These are phyloP conservation scores for Parmelia sp. DNA, from an alignment of 495 filamentous ascomycete species.

Conservation along the genomic window DNA sequence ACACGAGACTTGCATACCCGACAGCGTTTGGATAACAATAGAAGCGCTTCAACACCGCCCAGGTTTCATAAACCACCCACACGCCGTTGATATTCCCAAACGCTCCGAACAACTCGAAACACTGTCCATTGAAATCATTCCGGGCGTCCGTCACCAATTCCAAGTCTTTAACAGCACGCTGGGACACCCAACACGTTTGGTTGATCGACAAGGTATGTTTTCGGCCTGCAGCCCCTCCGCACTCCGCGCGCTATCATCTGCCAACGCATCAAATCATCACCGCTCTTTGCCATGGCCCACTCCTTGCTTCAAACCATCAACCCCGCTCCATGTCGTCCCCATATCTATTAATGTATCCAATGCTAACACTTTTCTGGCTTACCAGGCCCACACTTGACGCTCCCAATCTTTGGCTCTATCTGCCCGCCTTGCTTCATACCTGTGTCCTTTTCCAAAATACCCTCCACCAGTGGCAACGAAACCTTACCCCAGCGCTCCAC, in stretches of 20 bases:
- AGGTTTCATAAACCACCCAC: constrained; percentile 23
- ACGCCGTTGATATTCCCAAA: constrained; percentile 20
- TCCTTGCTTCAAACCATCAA: constrained; percentile 15
- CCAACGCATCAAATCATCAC: constrained; percentile 31
- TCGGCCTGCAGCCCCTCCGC: constrained; percentile 19
- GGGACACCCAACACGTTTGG: constrained; percentile 3
- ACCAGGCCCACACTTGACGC: constrained; percentile 3
- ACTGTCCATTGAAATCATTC: constrained; percentile 1
- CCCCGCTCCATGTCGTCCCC: constrained; percentile 7
- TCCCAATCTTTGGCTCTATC: constrained; percentile 5
- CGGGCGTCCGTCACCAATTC: constrained; percentile 14
- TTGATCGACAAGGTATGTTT: constrained; percentile 23
- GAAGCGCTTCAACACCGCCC: constrained; percentile 25
- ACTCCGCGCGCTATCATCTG: constrained; percentile 28
- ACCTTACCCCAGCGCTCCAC: constrained; percentile 9
- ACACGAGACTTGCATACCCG: constrained; percentile 23
- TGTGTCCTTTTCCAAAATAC: constrained; percentile 8
- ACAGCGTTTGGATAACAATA: constrained; percentile 23
- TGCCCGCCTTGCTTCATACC: constrained; percentile 9
- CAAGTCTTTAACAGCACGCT: constrained; percentile 10
- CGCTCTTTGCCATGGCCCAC: constrained; percentile 22
- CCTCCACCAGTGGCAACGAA: constrained; percentile 7
- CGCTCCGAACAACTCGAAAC: constrained; percentile 16
- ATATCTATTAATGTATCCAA: constrained; percentile 12
- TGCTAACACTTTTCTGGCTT: constrained; percentile 18